phyloP scores from a whole-genome alignment of 352 stramenopile genomes.

The Phytophthora pseudosyringae region DNA sequence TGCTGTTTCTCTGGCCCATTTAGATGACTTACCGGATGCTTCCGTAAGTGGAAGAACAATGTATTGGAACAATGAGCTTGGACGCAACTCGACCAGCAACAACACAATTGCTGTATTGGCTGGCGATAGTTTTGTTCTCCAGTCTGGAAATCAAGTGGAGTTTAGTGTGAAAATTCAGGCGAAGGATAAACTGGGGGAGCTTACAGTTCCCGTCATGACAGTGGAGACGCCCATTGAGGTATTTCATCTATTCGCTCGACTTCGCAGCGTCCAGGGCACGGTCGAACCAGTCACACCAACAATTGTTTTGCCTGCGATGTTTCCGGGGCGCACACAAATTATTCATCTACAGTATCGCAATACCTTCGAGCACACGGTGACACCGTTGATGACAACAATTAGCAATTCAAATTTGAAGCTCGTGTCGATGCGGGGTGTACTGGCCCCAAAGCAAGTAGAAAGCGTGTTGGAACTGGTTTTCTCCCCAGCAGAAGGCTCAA shows the following conservation, averaged over 20 bases:
- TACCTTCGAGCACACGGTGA: conserved; percentile 48
- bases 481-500: conserved; percentile 35
- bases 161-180: conserved; percentile 39
- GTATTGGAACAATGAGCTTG: neutral
- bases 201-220: conserved; percentile 45
- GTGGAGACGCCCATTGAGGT: conserved; percentile 46
- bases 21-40: neutral
- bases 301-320: conserved; percentile 45
- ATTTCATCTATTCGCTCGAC: conserved; percentile 40
- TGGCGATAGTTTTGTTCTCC: conserved; percentile 38
- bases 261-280: conserved; percentile 42
- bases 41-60: neutral
- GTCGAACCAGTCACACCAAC: conserved; percentile 35
- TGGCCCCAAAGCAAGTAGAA: conserved; percentile 29
- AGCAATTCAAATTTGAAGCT: conserved; percentile 27
- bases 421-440: conserved; percentile 25
- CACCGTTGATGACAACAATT: conserved; percentile 20
- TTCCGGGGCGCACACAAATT: conserved; percentile 37
- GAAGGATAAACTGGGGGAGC: conserved; percentile 26
- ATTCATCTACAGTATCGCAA: conserved; percentile 52
- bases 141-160: conserved; percentile 31
- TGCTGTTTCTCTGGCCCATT: conserved; percentile 2
- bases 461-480: conserved; percentile 41
- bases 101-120: neutral
- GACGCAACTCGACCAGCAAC: neutral